Conservation (phyloP, 176 grass and related monocot genomes). For the Rhynchospora tenuis region DNA sequence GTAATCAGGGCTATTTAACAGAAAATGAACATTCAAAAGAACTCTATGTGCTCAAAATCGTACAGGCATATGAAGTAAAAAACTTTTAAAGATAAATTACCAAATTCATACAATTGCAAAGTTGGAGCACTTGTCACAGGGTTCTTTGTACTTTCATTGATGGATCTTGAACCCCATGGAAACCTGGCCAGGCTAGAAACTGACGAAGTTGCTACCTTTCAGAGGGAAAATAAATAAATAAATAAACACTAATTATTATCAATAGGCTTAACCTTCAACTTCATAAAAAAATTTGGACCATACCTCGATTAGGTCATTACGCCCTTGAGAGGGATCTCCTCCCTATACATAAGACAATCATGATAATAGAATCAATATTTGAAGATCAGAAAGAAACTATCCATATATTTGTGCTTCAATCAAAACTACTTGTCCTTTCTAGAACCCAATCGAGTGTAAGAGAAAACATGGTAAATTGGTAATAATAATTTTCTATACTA, state of each 20-base stretch:
- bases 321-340: slow-evolving; percentile 60
- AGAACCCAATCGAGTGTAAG: neutral
- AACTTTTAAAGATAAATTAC: slow-evolving; percentile 31
- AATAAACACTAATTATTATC: neutral
- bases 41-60: neutral
- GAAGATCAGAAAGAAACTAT: neutral
- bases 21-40: neutral
- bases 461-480: neutral
- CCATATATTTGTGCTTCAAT: neutral
- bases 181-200: slow-evolving; percentile 82
- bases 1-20: neutral
- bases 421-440: neutral
- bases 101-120: slow-evolving; percentile 93
- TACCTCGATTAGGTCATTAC: slow-evolving; percentile 82
- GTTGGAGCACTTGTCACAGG: neutral
- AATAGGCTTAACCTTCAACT: neutral
- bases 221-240: neutral
- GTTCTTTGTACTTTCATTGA: slow-evolving; percentile 22
- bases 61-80: slow-evolving; percentile 3
- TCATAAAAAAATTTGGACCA: neutral
- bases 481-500: neutral
- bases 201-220: slow-evolving; percentile 64
- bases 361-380: neutral
- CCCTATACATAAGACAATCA: slow-evolving; percentile 37
- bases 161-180: slow-evolving; percentile 73